Percentiles rank a stretch among this genome's conserved stretches.
Evolutionary conservation across 2,329 filamentous ascomycete genomes (phyloP).

Genomic region (Magnaporthales sp.): DNA sequence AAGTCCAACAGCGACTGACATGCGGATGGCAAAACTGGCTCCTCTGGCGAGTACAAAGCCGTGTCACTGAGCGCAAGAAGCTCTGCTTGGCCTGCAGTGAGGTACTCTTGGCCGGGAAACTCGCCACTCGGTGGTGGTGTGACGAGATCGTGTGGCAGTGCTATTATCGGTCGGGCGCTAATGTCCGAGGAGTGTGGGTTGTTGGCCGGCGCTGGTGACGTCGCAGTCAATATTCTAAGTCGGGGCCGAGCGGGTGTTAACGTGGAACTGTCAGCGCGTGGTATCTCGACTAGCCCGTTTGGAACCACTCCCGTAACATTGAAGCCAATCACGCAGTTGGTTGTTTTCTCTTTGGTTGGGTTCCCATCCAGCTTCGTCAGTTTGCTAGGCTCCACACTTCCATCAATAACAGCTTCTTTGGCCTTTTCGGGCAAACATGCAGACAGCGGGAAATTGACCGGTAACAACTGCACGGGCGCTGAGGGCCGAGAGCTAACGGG

Average conservation of each 20-base stretch:
- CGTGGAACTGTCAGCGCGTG: constrained; percentile 3
- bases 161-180: not conserved
- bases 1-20: not conserved
- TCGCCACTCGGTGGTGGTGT: constrained; percentile 3
- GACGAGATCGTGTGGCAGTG: not conserved
- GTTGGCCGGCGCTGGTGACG: not conserved
- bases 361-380: not conserved
- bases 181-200: not conserved
- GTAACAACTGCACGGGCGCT: not conserved
- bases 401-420: not conserved
- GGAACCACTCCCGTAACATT: not conserved
- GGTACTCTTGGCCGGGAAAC: not conserved
- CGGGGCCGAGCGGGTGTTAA: not conserved
- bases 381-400: not conserved
- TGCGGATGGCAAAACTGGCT: constrained; percentile 1
- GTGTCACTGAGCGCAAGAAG: not conserved
- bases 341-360: not conserved
- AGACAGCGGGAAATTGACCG: not conserved
- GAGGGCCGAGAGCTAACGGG: not conserved
- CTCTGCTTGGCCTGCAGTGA: not conserved
- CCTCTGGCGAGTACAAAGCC: constrained; percentile 3
- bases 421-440: not conserved
- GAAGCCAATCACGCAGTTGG: not conserved
- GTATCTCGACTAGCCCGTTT: not conserved
- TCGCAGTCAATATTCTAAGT: constrained; percentile 3